Base-by-base conservation (phyloP, 1,284 basidiomycete genomes). In the Ceratobasidium sp. region DNA sequence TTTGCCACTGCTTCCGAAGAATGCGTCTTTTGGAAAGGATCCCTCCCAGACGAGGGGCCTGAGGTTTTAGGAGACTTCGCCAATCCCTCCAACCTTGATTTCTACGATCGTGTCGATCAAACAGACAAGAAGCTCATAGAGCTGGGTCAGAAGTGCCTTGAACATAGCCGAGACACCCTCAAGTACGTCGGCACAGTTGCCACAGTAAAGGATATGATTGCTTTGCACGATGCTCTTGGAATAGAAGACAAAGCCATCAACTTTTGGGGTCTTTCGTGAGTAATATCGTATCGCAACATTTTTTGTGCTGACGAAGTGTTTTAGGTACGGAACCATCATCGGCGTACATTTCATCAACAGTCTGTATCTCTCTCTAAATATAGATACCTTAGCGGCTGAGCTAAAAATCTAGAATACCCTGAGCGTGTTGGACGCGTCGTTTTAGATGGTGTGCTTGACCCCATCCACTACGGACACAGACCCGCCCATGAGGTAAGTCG, bases 311-410 rank as follows among this genome's bases (percentile, higher is more conserved):
- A 42, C 49, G 20, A 35, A 4, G 28, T 28, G 4, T 3, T 23
- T 4, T n/a, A 65, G 63, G 3, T 79, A 80, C 60, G 79, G 79
- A 23, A 77, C 78, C 2, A 49, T 79, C 1, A 61, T 80, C 13
- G 77, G 77, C 3, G 37, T 7, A 23, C 77, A 76, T 31, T 61
- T 78, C 20, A 47, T 68, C 17, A 78, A 78, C 37, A 78, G 77
- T 65, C 26, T 13, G 64, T 51, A 2, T 58, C 17, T 15, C 1
- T n/a, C 31, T 35, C 31, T 17, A n/a, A 17, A n/a, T 53, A 13
- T 15, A 6, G 31, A 7, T 39, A 35, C 51, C 3, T 26, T 35
- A 28, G 4, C n/a, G 4, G 20, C 31, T 35, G 7, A 15, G 26
- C 35, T 2, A 2, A 31, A 20, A 3, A 13, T 45, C 10, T 17